Base-by-base conservation (phyloP, 805 yeast species). In the Teunomyces stri region DNA sequence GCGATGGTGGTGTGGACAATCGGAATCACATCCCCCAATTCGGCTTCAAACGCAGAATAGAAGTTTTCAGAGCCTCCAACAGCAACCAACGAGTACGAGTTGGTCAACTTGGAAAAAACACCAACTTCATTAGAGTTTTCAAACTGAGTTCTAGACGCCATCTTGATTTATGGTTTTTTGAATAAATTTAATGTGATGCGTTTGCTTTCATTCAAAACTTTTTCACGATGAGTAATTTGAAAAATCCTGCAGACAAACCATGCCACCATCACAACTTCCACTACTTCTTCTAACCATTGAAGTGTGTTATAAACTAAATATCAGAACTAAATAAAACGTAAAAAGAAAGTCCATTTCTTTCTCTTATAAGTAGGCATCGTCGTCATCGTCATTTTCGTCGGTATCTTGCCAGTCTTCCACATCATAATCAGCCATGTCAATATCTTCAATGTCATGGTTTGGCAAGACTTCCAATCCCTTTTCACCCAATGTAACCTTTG, bases 1-100 rank as follows among this genome's bases (percentile, higher is more conserved):
- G 97, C 97, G 60, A 94, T 94, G 50, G 99, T 94, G 46, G 98
- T 89, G 66, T 94, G 97, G 53, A 89, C 94, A 61, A 94, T 89
- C 45, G 99, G 99, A 53, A 94, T 83, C 45, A 89, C 90, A 70
- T 91, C 98, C 51, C 97, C 97, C 54, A 95, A 76, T 70, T 94
- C 97, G 45, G 97, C 96, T 76, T 94, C 99, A 65, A 94, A 92
- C 25, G 97, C 96, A 48, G 97, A 90, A 69, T 85, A 87, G 58
- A 79, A 79, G 65, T 79, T 78, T 61, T 78, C 85, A 38, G 97
- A 90, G 27, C 97, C 99, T 52, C 99, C 98, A 47, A 94, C 89
- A 5, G 99, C 96, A 48, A 92, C 97, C 59, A 94, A 78, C 65
- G 96, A 88, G 79, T 94, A 94, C 27, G 96, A 85, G 79, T 94